These are phyloP conservation scores for Barbarea vulgaris DNA, from an alignment of 345 rosid genomes.

Conservation along the genomic window DNA sequence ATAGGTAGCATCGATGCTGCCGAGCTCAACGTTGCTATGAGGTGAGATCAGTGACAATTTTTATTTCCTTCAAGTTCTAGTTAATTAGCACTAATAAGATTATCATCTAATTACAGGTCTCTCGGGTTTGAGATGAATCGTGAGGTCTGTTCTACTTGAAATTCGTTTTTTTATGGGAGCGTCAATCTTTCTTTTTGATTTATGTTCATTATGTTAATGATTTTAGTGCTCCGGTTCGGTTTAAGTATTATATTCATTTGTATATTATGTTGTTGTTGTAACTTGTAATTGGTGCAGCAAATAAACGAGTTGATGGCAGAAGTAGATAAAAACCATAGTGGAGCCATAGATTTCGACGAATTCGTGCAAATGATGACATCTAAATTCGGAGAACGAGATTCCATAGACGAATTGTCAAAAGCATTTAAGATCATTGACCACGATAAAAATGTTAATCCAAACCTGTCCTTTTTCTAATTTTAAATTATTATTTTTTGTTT, in stretches of 20 bases:
- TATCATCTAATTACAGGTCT: slow-evolving; percentile 58
- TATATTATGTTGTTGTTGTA: not conserved
- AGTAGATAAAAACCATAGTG: slow-evolving; percentile 93
- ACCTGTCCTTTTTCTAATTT: not conserved
- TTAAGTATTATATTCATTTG: not conserved
- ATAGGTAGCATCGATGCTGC: slow-evolving; percentile 88
- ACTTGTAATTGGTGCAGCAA: slow-evolving; percentile 55
- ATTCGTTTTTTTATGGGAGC: not conserved
- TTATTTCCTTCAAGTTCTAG: not conserved
- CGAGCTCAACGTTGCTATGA: slow-evolving; percentile 96
- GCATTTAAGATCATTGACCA: slow-evolving; percentile 82
- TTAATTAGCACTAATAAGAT: slow-evolving; percentile 4
- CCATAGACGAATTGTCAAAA: slow-evolving; percentile 71
- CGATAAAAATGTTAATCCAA: slow-evolving; percentile 62
- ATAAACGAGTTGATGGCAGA: slow-evolving; percentile 91
- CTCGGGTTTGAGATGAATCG: slow-evolving; percentile 95
- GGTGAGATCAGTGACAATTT: slow-evolving; percentile 39
- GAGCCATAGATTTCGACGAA: slow-evolving; percentile 92
- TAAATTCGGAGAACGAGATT: slow-evolving; percentile 87
- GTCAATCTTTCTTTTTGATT: too few relatives aligned
- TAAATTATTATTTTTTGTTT: not conserved
- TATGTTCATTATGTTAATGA: too few relatives aligned
- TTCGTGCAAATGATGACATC: slow-evolving; percentile 89
- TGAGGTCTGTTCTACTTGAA: slow-evolving; percentile 54
- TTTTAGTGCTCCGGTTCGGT: not conserved